Evolutionary conservation across 192 early-diverging fungal species (phyloP).

Genomic region (Umbelopsis isabellina): DNA sequence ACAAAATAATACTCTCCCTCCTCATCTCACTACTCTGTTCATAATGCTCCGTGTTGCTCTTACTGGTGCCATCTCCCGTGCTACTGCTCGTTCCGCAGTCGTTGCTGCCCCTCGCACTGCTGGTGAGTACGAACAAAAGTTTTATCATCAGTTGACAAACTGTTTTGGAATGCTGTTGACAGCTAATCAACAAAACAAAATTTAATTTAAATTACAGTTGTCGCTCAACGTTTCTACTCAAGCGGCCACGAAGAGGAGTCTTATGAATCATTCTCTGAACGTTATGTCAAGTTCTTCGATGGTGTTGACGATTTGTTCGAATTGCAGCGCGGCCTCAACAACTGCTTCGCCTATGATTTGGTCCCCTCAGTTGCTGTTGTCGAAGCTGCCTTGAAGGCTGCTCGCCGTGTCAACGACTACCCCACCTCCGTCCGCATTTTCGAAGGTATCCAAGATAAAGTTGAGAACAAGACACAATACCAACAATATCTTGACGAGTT

Average conservation of each 20-base stretch:
- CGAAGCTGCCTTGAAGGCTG: slow-evolving; percentile 86
- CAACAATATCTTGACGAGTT: slow-evolving; percentile 88
- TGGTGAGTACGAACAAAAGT: slow-evolving; percentile 19
- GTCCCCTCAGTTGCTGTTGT: slow-evolving; percentile 90
- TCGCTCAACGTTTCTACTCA: slow-evolving; percentile 68
- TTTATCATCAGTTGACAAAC: neutral
- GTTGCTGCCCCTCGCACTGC: slow-evolving; percentile 28
- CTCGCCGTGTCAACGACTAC: slow-evolving; percentile 92
- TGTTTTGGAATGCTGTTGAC: neutral
- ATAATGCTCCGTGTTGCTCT: slow-evolving; percentile 44
- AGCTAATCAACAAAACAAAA: neutral
- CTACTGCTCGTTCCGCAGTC: slow-evolving; percentile 30
- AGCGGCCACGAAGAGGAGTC: slow-evolving; percentile 69
- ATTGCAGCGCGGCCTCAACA: slow-evolving; percentile 96
- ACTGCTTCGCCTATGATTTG: slow-evolving; percentile 95
- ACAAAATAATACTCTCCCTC: slow-evolving; percentile 25
- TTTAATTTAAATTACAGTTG: slow-evolving; percentile 13
- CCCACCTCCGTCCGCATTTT: slow-evolving; percentile 92
- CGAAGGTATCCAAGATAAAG: slow-evolving; percentile 92
- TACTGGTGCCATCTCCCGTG: slow-evolving; percentile 39
- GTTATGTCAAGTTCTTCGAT: slow-evolving; percentile 83
- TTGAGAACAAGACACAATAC: slow-evolving; percentile 84
- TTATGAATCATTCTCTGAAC: slow-evolving; percentile 78
- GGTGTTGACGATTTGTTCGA: slow-evolving; percentile 94
- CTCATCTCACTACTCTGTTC: slow-evolving; percentile 6